Evolutionary conservation across 768 basidiomycete genomes (phyloP).

Genomic region (Ephemerocybe angulata): DNA sequence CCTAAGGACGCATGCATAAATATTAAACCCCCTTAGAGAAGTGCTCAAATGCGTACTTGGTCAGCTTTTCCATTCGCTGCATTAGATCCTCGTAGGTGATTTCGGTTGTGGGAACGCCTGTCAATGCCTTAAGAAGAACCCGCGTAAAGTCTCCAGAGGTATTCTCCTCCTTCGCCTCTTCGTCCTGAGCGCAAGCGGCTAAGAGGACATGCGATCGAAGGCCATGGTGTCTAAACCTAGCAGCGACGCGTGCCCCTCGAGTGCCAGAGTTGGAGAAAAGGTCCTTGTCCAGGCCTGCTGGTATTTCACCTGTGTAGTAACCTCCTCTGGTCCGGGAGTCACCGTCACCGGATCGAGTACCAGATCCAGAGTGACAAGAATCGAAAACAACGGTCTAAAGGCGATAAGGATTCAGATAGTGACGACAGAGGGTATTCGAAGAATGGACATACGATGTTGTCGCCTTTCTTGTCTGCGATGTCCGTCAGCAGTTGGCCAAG

Average conservation of each 20-base stretch:
- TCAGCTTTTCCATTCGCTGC: background rate
- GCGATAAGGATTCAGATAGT: background rate
- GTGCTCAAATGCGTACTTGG: background rate
- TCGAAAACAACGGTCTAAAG: constrained; percentile 19
- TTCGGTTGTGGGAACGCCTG: background rate
- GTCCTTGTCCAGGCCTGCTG: constrained; percentile 4
- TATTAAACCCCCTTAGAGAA: background rate
- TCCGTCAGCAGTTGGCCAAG: constrained; percentile 9
- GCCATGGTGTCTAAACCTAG: constrained; percentile 1
- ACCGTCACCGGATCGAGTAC: constrained; percentile 1
- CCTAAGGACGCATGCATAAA: background rate
- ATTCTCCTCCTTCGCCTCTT: constrained; percentile 9
- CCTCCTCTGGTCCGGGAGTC: background rate
- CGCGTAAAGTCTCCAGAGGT: constrained; percentile 12
- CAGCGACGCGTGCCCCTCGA: background rate
- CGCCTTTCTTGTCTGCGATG: constrained; percentile 13
- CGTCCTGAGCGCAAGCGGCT: constrained; percentile 11
- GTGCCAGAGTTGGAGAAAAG: background rate
- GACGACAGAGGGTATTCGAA: background rate
- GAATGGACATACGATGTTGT: constrained; percentile 15
- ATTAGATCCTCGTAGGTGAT: constrained; percentile 12
- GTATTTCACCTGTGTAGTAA: background rate
- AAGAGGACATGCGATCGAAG: constrained; percentile 12
- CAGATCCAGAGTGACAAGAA: constrained; percentile 15
- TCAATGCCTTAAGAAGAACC: constrained; percentile 9